Base-by-base conservation (phyloP, 1,139 yeast species). In the Hemisphaericaspora xylanilytica region DNA sequence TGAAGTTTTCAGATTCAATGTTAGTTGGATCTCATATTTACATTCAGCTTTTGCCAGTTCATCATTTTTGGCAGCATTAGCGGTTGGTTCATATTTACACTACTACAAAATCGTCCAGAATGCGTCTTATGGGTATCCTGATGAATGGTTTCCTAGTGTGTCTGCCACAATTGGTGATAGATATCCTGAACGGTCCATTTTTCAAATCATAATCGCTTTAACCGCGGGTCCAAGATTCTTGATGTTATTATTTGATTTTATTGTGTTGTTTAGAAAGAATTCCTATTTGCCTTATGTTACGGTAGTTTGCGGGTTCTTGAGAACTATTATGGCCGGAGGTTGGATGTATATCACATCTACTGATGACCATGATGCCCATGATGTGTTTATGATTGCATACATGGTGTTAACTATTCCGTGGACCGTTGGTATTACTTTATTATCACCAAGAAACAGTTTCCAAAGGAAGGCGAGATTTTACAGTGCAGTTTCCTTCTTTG, bases 81-180 rank as follows among this genome's bases (percentile, higher is more conserved):
- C 72, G 0, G 80, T 85, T 28, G 97, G 96, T 4, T 78, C 78
- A 48, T 68, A 68, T 43, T 70, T 89, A 12, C 97, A 89, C 60
- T 89, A 81, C 59, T 68, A 84, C 45, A 90, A 92, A 59, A 92
- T 92, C 55, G 96, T 92, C 10, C 72, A 81, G 52, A 92, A 92
- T 59, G 84, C 92, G 33, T 78, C 80, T 46, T 90, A 71, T 56
- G 95, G 96, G 0, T 92, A 87, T 56, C 98, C 98, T 1, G 94
- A 89, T 43, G 98, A 92, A 62, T 92, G 98, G 98, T 90, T 92
- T 56, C 98, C 98, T 1, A 84, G 95, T 52, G 98, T 92, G 2
- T 85, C 95, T 24, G 97, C 98, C 1, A 79, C 98, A 1, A 92
- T 92, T 57, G 98, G 98, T 37, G 98, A 92, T 58, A 64, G 97